Evolutionary conservation across 1,284 basidiomycete genomes (phyloP).

Genomic region (Inonotus obliquus): DNA sequence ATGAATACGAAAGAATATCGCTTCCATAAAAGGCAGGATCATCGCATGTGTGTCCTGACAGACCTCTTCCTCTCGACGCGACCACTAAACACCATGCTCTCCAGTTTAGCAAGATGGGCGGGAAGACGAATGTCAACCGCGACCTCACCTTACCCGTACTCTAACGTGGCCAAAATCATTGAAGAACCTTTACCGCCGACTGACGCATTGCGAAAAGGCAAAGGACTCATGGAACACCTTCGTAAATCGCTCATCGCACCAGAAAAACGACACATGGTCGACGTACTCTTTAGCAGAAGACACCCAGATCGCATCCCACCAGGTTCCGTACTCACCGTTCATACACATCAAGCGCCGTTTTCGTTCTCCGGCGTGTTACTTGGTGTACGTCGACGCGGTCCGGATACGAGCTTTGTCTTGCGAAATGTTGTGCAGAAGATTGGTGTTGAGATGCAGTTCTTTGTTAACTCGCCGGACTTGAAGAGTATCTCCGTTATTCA

Average conservation of each 20-base stretch:
- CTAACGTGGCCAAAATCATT: conserved; percentile 57
- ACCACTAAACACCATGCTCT: not conserved
- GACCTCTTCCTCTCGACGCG: not conserved
- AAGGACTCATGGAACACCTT: conserved; percentile 76
- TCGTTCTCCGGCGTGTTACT: conserved; percentile 85
- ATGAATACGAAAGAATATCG: too few relatives aligned
- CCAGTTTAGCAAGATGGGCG: conserved; percentile 11
- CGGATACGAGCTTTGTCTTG: conserved; percentile 78
- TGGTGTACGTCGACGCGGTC: conserved; percentile 72
- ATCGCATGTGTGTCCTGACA: too few relatives aligned
- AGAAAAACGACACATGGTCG: conserved; percentile 63
- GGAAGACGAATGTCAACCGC: conserved; percentile 14
- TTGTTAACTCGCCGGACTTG: conserved; percentile 77
- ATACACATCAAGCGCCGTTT: conserved; percentile 65
- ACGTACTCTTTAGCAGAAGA: conserved; percentile 64
- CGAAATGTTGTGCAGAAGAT: conserved; percentile 86
- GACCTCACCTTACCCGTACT: conserved; percentile 65
- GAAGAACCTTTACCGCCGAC: conserved; percentile 39
- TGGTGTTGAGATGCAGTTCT: conserved; percentile 89
- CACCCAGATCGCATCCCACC: conserved; percentile 65
- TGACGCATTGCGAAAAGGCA: conserved; percentile 55
- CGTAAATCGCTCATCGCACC: conserved; percentile 60
- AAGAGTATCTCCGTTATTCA: conserved; percentile 79
- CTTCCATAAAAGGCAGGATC: too few relatives aligned
- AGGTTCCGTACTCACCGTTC: conserved; percentile 79